These are phyloP conservation scores for Rhodamnia argentea DNA, from an alignment of 345 rosid species.

Conservation along the genomic window DNA sequence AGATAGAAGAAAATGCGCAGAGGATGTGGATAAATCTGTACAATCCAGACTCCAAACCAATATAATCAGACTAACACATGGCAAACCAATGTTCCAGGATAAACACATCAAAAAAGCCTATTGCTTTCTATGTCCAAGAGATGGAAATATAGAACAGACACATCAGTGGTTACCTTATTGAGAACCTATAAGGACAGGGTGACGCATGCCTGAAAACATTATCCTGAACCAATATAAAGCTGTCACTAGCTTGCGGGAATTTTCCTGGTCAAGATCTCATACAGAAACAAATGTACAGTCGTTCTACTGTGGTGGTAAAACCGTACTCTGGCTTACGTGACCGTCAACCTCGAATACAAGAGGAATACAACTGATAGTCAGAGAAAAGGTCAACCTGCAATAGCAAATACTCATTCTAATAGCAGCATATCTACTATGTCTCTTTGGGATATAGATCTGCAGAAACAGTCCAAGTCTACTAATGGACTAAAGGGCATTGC, in stretches of 20 bases:
- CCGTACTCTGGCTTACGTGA: background rate
- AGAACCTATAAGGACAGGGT: background rate
- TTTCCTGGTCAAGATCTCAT: background rate
- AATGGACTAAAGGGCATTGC: background rate
- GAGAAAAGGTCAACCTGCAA: background rate
- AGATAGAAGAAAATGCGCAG: background rate
- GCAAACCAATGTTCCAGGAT: background rate
- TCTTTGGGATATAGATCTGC: background rate
- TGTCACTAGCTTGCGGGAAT: background rate
- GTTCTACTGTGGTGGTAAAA: background rate
- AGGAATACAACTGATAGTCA: background rate
- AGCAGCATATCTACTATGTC: background rate
- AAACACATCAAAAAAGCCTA: background rate
- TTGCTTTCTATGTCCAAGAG: background rate
- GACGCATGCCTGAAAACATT: background rate
- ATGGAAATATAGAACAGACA: background rate
- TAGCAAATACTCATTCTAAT: background rate
- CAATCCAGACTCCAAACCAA: background rate
- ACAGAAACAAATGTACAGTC: background rate
- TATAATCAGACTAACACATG: background rate
- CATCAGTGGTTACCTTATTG: background rate
- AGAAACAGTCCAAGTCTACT: background rate
- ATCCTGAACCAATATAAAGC: background rate
- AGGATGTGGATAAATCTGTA: background rate
- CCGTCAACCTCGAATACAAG: background rate